Percentiles rank a stretch among this genome's conserved stretches.
These are phyloP conservation scores for Elongisporangium senticosum DNA, from an alignment of 352 stramenopile species.

Conservation along the genomic window DNA sequence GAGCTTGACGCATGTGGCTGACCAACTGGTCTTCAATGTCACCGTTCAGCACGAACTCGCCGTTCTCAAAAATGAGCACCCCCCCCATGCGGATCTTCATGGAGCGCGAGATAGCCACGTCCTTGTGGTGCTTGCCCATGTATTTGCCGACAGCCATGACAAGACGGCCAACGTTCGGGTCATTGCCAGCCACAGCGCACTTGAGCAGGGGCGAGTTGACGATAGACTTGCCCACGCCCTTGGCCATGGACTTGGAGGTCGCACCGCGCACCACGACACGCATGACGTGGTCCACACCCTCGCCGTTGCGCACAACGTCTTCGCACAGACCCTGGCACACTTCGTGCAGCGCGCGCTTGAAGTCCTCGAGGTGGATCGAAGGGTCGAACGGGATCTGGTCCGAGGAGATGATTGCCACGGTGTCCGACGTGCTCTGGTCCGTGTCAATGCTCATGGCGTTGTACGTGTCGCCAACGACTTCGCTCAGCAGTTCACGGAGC, in stretches of 20 bases:
- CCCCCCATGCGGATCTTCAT: conserved; percentile 89
- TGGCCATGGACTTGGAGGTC: conserved; percentile 66
- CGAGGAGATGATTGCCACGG: conserved; percentile 93
- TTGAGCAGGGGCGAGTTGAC: conserved; percentile 97
- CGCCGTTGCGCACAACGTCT: conserved; percentile 98
- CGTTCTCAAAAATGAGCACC: conserved; percentile 92
- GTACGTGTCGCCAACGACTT: conserved; percentile 86
- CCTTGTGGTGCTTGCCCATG: conserved; percentile 92
- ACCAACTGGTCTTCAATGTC: conserved; percentile 93
- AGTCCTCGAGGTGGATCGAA: conserved; percentile 70
- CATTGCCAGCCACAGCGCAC: conserved; percentile 96
- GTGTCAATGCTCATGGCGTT: conserved; percentile 96
- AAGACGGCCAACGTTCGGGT: conserved; percentile 97
- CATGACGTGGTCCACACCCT: conserved; percentile 98
- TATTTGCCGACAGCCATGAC: conserved; percentile 95
- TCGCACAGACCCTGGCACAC: conserved; percentile 93
- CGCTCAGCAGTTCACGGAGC: conserved; percentile 67
- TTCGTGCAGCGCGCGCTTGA: conserved; percentile 88
- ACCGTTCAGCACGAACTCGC: conserved; percentile 89
- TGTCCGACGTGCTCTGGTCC: conserved; percentile 98
- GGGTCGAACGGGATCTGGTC: conserved; percentile 88
- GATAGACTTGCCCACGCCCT: conserved; percentile 88
- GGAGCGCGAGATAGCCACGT: conserved; percentile 67
- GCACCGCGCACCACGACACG: conserved; percentile 88
- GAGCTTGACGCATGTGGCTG: conserved; percentile 91